A percentile compares a stretch with the other conserved stretches of the same genome.
Conservation (phyloP, 805 yeast species). For the Wickerhamiella dianesei region DNA sequence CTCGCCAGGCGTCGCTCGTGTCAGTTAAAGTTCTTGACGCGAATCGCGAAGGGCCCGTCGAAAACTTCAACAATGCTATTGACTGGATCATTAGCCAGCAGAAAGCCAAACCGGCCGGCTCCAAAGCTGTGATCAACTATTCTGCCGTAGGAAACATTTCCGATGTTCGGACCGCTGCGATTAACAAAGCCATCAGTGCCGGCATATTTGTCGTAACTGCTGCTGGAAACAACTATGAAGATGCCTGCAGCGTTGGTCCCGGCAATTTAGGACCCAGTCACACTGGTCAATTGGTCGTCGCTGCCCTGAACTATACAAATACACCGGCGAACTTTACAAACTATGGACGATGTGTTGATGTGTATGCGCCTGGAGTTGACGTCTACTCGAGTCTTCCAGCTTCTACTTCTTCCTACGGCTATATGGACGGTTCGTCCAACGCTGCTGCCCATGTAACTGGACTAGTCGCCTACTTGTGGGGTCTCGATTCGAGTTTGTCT, state of each 20-base stretch:
- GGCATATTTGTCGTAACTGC: slow-evolving; percentile 23
- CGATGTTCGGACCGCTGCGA: slow-evolving; percentile 19
- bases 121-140: slow-evolving; percentile 22
- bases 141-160: slow-evolving; percentile 16
- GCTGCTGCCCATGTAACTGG: slow-evolving; percentile 94
- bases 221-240: slow-evolving; percentile 56
- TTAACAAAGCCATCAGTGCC: slow-evolving; percentile 14
- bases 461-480: slow-evolving; percentile 60
- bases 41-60: slow-evolving; percentile 48
- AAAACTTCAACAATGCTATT: slow-evolving; percentile 24
- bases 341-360: slow-evolving; percentile 85
- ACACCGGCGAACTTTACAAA: slow-evolving; percentile 68
- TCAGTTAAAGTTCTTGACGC: slow-evolving; percentile 63
- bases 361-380: slow-evolving; percentile 78
- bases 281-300: slow-evolving; percentile 58
- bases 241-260: slow-evolving; percentile 79
- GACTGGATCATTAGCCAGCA: slow-evolving; percentile 22
- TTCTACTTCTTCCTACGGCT: slow-evolving; percentile 6
- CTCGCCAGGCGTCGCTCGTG: slow-evolving; percentile 63
- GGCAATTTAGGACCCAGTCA: slow-evolving; percentile 57
- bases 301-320: slow-evolving; percentile 65
- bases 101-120: slow-evolving; percentile 12
- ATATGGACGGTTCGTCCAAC: slow-evolving; percentile 69
- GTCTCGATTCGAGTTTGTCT: slow-evolving; percentile 13
- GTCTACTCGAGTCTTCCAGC: slow-evolving; percentile 34